These are phyloP conservation scores for Xanthoceras sorbifolium DNA, from an alignment of 345 rosid species.

Conservation along the genomic window DNA sequence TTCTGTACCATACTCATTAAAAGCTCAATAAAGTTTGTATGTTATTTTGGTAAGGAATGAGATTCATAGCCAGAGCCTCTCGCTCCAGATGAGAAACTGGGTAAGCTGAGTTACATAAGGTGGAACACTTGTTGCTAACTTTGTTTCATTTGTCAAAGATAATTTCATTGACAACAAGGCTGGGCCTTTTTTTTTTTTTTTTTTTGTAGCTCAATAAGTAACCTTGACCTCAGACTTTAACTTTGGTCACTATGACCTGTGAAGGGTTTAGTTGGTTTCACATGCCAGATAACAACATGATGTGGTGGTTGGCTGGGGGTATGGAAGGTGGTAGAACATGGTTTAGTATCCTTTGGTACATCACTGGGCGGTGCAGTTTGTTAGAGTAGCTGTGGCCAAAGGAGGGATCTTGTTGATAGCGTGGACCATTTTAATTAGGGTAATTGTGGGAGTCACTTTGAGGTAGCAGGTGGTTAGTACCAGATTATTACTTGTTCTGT, in stretches of 20 bases:
- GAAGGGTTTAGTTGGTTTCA: neutral
- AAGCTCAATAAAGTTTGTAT: neutral
- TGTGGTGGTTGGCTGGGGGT: neutral
- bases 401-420: neutral
- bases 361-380: neutral
- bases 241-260: neutral
- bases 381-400: neutral
- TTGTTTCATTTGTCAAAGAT: neutral
- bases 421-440: neutral
- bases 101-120: constrained; percentile 2
- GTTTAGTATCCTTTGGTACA: neutral
- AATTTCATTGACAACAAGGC: neutral
- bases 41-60: constrained; percentile 19
- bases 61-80: neutral
- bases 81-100: neutral
- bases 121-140: neutral
- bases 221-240: neutral
- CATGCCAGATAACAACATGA: neutral
- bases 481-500: neutral
- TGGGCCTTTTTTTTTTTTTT: neutral
- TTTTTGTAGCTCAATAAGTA: neutral
- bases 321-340: neutral
- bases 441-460: neutral
- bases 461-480: neutral
- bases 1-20: neutral